Evolutionary conservation across 139 green algal genomes (phyloP), one percentile per base, ranked within the genome.

Genomic region (Tetradesmus obliquus): DNA sequence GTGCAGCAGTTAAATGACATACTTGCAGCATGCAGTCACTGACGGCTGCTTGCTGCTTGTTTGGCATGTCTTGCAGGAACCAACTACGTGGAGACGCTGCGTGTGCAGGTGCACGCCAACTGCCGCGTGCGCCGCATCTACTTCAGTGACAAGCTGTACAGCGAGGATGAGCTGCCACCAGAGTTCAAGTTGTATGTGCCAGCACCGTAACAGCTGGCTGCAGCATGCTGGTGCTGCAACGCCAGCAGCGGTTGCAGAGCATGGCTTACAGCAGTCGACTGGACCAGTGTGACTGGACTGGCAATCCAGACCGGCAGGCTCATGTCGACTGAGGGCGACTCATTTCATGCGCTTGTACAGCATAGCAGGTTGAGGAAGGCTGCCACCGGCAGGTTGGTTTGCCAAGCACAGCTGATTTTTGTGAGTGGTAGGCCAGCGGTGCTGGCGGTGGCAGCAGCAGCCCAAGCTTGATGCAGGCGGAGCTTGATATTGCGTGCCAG

Each of bases 141-240:
- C 94, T 99, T 99, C 91, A 92, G 90, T 53, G 90, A 99, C 95
- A 93, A 97, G 15, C 94, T 99, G 6, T 99, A 99, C 94, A 95
- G 95, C 57, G 98, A 99, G 93, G 98, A 99, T 88, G 98, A 99
- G 96, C 96, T 99, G 86, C 98, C 98, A 2, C 94, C 97, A 17
- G 98, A 99, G 92, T 99, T 98, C 84, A 92, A 92, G 58, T 72
- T 92, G 6, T 92, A 53, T 82, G 24, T 82, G 74, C 74, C 24
- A 54, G 74, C 74, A 10, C n/a, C n/a, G n/a, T 82, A 53, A 10
- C 74, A 51, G 74, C n/a, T 5, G 74, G 74, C 74, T 53, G 24
- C n/a, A 54, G n/a, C 22, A 10, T 22, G n/a, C n/a, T 82, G 74
- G 6, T 54, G 74, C 7, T 55, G n/a, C 20, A 45, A 13, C 60